A percentile compares a stretch with the other conserved stretches of the same genome.
Conservation (phyloP, 768 basidiomycete genomes). For the Tephrocybe rancida region DNA sequence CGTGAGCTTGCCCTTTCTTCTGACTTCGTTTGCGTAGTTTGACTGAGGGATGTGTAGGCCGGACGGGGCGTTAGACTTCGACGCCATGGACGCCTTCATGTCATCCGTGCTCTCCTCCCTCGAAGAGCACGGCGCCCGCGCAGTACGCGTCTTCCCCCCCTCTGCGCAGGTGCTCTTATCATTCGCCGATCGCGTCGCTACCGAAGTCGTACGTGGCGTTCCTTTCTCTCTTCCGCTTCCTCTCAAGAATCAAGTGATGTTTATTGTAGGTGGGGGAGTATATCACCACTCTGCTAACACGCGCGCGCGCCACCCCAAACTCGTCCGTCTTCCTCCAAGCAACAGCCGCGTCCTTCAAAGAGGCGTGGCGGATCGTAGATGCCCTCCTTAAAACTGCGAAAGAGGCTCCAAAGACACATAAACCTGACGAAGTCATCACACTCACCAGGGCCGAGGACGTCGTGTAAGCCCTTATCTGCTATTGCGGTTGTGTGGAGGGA, state of each 20-base stretch:
- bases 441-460: slow-evolving; percentile 69
- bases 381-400: slow-evolving; percentile 61
- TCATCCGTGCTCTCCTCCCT: slow-evolving; percentile 64
- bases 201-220: slow-evolving; percentile 72
- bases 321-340: slow-evolving; percentile 78
- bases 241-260: background rate
- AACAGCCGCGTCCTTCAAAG: slow-evolving; percentile 86
- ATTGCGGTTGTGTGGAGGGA: background rate
- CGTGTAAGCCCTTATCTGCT: slow-evolving; percentile 50
- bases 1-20: slow-evolving; percentile 43
- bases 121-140: slow-evolving; percentile 74
- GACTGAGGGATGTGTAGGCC: too few species aligned
- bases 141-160: slow-evolving; percentile 85
- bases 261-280: slow-evolving; percentile 83
- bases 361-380: slow-evolving; percentile 87
- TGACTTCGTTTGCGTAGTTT: background rate
- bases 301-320: slow-evolving; percentile 56
- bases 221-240: background rate
- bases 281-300: slow-evolving; percentile 72
- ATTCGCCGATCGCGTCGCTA: slow-evolving; percentile 84
- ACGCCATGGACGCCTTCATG: slow-evolving; percentile 94
- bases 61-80: slow-evolving; percentile 76
- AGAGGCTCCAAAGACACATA: slow-evolving; percentile 23
- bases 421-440: slow-evolving; percentile 16
- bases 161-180: slow-evolving; percentile 73